Evolutionary conservation across 805 yeast species (phyloP).

Genomic region (Schwanniomyces sp.): DNA sequence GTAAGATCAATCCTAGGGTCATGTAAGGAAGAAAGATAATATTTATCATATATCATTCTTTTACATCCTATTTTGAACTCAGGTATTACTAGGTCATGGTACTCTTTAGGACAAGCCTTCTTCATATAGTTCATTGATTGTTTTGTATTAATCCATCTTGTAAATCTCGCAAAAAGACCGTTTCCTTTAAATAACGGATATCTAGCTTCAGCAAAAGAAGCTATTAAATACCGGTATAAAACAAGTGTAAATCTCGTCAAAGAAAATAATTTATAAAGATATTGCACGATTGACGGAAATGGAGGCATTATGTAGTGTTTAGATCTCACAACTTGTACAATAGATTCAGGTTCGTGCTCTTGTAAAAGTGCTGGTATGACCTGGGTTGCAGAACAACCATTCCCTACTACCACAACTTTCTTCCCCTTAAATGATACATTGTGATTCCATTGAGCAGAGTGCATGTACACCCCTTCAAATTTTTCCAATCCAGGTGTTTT

Average conservation of each 20-base stretch:
- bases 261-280: slow-evolving; percentile 22
- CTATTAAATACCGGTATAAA: slow-evolving; percentile 26
- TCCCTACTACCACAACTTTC: slow-evolving; percentile 39
- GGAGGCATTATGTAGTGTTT: slow-evolving; percentile 43
- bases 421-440: slow-evolving; percentile 30
- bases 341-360: slow-evolving; percentile 20
- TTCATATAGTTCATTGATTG: slow-evolving; percentile 24
- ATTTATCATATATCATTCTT: slow-evolving; percentile 37
- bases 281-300: slow-evolving; percentile 20
- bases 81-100: slow-evolving; percentile 33
- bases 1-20: slow-evolving; percentile 29
- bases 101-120: slow-evolving; percentile 28
- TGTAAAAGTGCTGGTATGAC: slow-evolving; percentile 37
- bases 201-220: slow-evolving; percentile 29
- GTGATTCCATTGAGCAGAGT: slow-evolving; percentile 41
- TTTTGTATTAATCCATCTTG: slow-evolving; percentile 23
- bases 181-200: slow-evolving; percentile 36
- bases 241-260: slow-evolving; percentile 26
- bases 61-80: slow-evolving; percentile 43
- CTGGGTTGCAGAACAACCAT: slow-evolving; percentile 45
- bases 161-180: slow-evolving; percentile 21
- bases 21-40: slow-evolving; percentile 31
- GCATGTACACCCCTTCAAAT: slow-evolving; percentile 40
- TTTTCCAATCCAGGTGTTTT: slow-evolving; percentile 30
- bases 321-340: slow-evolving; percentile 34